phyloP scores from a whole-genome alignment of 2,329 filamentous ascomycete species.

The Mariannaea elegans region DNA sequence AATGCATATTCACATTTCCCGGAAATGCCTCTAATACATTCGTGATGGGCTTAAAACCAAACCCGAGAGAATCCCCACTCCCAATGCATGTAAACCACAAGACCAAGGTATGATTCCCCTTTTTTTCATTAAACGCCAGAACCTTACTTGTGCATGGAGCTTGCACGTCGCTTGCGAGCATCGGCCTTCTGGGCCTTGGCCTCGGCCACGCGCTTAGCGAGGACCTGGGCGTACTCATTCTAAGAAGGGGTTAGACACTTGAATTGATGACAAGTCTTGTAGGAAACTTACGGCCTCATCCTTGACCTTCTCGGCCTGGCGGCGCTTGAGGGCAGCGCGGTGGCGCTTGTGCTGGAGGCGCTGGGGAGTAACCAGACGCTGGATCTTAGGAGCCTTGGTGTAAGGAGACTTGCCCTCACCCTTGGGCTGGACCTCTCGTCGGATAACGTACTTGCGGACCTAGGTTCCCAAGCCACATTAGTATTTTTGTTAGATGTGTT shows the following conservation, averaged over 20 bases:
- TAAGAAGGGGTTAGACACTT: constrained; percentile 53
- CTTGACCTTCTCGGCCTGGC: constrained; percentile 95
- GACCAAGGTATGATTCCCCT: constrained; percentile 49
- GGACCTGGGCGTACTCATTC: constrained; percentile 96
- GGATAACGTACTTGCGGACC: constrained; percentile 99
- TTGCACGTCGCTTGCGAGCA: constrained; percentile 95
- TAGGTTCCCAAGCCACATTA: constrained; percentile 58
- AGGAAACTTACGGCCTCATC: constrained; percentile 88
- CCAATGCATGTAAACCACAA: constrained; percentile 53
- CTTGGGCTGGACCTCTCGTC: constrained; percentile 97
- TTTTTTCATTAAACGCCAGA: constrained; percentile 47
- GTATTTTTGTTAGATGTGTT: constrained; percentile 39
- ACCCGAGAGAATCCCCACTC: constrained; percentile 49
- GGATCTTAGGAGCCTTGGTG: constrained; percentile 99
- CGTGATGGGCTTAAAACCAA: constrained; percentile 44
- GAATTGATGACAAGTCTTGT: not conserved
- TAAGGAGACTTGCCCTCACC: constrained; percentile 97
- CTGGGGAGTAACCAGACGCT: constrained; percentile 99
- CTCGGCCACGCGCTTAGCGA: constrained; percentile 97
- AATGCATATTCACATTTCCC: constrained; percentile 47
- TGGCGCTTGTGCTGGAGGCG: constrained; percentile 99
- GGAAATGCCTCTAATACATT: constrained; percentile 51
- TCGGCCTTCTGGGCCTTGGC: constrained; percentile 94
- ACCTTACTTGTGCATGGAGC: constrained; percentile 89
- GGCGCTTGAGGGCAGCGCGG: constrained; percentile 97